Percentiles rank a stretch among this genome's conserved stretches.
These are phyloP conservation scores for Carex sylvatica DNA, from an alignment of 202 grass and related monocot genomes.

Conservation along the genomic window DNA sequence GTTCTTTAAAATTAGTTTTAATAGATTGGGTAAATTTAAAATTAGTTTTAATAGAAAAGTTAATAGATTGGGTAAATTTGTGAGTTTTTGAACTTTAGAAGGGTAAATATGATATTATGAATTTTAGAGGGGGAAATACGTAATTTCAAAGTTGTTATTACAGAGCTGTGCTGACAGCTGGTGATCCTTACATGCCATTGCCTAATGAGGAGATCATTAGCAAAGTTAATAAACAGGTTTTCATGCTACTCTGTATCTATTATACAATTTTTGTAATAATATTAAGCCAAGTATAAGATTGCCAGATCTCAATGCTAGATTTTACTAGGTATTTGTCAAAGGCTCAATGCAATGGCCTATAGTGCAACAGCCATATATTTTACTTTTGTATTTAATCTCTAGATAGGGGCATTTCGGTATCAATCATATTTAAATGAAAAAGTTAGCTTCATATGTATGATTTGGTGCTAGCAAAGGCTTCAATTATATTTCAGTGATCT, in stretches of 20 bases:
- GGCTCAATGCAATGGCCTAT: neutral
- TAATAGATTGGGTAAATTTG: too few species aligned
- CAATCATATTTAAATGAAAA: neutral
- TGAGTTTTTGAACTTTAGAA: too few species aligned
- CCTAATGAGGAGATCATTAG: slow-evolving; percentile 80
- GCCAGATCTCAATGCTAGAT: neutral
- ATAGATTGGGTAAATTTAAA: too few species aligned
- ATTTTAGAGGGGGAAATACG: too few species aligned
- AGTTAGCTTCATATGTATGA: neutral
- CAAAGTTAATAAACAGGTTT: slow-evolving; percentile 85
- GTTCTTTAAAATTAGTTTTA: too few species aligned
- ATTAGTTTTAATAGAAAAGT: too few species aligned
- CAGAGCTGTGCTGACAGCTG: slow-evolving; percentile 95
- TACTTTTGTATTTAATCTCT: neutral
- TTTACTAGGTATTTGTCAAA: neutral
- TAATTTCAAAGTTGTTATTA: too few species aligned
- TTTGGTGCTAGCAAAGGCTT: neutral
- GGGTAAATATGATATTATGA: too few species aligned
- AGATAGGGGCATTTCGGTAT: neutral
- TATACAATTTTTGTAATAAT: neutral
- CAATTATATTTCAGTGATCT: neutral
- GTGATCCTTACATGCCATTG: slow-evolving; percentile 97
- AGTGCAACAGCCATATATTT: neutral
- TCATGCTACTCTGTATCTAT: neutral
- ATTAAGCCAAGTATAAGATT: neutral